These are phyloP conservation scores for Rhizopus arrhizus DNA, from an alignment of 371 early-diverging fungal genomes.

Conservation along the genomic window DNA sequence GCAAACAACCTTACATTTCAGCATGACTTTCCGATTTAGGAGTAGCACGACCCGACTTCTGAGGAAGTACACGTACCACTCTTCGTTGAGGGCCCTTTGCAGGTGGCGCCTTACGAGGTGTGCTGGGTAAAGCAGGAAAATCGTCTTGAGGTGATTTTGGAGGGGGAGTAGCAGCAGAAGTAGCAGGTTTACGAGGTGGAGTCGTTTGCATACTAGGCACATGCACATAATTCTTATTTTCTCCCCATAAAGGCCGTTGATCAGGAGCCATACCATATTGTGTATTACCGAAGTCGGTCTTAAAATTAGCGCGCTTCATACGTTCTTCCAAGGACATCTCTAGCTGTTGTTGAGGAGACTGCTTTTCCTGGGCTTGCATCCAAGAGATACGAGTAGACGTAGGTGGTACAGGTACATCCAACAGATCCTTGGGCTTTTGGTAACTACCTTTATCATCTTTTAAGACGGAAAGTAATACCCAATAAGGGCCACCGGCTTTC, in stretches of 20 bases:
- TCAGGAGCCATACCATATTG: constrained; percentile 24
- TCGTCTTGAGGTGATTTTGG: constrained; percentile 15
- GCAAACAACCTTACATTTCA: constrained; percentile 12
- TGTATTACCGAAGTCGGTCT: constrained; percentile 14
- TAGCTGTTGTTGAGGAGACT: constrained; percentile 10
- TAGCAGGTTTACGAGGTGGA: background rate
- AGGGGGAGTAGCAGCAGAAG: constrained; percentile 1
- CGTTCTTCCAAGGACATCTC: constrained; percentile 24
- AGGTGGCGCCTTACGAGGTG: constrained; percentile 20
- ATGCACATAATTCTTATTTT: constrained; percentile 29
- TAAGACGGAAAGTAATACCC: constrained; percentile 41
- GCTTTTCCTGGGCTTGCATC: constrained; percentile 5
- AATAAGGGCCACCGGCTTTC: constrained; percentile 17
- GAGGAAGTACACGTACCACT: constrained; percentile 28
- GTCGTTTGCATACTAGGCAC: constrained; percentile 7
- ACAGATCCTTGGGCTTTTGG: constrained; percentile 32
- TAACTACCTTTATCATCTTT: constrained; percentile 25
- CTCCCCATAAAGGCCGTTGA: constrained; percentile 40
- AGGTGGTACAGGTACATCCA: constrained; percentile 12
- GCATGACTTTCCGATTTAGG: background rate
- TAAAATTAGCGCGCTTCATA: constrained; percentile 22
- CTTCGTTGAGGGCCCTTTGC: constrained; percentile 8
- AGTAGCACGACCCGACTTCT: constrained; percentile 22
- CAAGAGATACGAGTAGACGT: background rate
- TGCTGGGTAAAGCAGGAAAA: constrained; percentile 29